phyloP scores from a whole-genome alignment of 2,329 filamentous ascomycete species.

The Pestalotiopsis sp. region DNA sequence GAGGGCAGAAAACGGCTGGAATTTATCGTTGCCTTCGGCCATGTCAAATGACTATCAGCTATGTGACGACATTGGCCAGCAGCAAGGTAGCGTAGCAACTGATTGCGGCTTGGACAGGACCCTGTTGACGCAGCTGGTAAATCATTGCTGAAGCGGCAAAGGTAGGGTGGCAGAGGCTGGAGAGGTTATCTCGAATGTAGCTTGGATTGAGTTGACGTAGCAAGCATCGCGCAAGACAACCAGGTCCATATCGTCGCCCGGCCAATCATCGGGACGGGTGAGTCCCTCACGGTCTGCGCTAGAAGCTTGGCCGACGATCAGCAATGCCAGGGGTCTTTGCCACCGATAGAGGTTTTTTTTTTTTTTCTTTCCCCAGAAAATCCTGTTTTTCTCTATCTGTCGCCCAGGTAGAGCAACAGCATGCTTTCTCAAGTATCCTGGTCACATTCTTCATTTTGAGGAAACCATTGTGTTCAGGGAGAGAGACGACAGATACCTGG shows the following conservation, averaged over 20 bases:
- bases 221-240: neutral
- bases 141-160: conserved; percentile 1
- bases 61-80: conserved; percentile 12
- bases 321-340: neutral
- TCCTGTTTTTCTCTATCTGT: neutral
- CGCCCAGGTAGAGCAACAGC: neutral
- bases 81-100: neutral
- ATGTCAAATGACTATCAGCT: neutral
- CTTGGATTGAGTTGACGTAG: neutral
- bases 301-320: conserved; percentile 9
- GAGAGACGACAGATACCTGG: no score
- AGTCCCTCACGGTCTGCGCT: neutral
- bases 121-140: neutral
- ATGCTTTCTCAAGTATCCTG: neutral
- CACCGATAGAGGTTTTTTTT: neutral
- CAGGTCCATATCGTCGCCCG: neutral
- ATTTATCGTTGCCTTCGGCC: conserved; percentile 12
- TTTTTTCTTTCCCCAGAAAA: neutral
- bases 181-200: conserved; percentile 8
- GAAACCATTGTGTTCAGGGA: neutral
- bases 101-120: neutral
- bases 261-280: neutral
- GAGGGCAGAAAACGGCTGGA: conserved; percentile 12
- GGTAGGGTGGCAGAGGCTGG: conserved; percentile 3
- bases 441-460: neutral